These are phyloP conservation scores for Beauveria sp. DNA, from an alignment of 2,329 filamentous ascomycete genomes.

Conservation along the genomic window DNA sequence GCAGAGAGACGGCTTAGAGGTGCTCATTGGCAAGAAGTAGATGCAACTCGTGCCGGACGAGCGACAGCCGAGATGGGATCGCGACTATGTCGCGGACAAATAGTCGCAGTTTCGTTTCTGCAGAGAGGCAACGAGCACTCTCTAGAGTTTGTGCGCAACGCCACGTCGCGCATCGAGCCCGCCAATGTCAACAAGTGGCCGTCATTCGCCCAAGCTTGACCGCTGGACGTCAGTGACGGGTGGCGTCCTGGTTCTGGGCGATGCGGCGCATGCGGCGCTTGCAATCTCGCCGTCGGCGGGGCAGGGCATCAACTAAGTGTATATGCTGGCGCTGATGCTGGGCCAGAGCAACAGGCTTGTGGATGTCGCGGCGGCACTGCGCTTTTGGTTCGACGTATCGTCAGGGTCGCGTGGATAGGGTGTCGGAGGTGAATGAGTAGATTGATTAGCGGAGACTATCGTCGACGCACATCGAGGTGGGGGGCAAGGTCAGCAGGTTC, in stretches of 20 bases:
- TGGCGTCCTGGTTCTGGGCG: constrained; percentile 38
- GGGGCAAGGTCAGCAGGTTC: constrained; percentile 18
- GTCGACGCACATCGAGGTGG: constrained; percentile 15
- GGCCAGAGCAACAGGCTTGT: constrained; percentile 17
- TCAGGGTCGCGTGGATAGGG: constrained; percentile 37
- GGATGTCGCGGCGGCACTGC: constrained; percentile 23
- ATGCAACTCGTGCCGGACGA: constrained; percentile 26
- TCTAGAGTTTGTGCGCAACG: constrained; percentile 29
- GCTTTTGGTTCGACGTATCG: constrained; percentile 40
- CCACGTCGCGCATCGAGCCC: constrained; percentile 23
- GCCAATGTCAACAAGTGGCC: constrained; percentile 39
- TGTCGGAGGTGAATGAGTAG: constrained; percentile 40
- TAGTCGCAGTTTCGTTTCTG: constrained; percentile 27
- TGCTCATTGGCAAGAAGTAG: constrained; percentile 38
- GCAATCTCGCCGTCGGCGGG: constrained; percentile 40
- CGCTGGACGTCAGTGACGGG: constrained; percentile 32
- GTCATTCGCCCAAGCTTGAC: constrained; percentile 39
- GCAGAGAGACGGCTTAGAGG: constrained; percentile 37
- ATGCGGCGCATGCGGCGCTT: constrained; percentile 42
- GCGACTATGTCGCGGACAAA: constrained; percentile 30
- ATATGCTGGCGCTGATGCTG: constrained; percentile 34
- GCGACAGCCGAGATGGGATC: constrained; percentile 34
- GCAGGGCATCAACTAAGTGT: constrained; percentile 39
- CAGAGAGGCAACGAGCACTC: constrained; percentile 25
- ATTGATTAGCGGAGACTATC: constrained; percentile 42